Base-by-base conservation (phyloP, 2,329 filamentous ascomycete genomes). In the Juglanconis sp. region DNA sequence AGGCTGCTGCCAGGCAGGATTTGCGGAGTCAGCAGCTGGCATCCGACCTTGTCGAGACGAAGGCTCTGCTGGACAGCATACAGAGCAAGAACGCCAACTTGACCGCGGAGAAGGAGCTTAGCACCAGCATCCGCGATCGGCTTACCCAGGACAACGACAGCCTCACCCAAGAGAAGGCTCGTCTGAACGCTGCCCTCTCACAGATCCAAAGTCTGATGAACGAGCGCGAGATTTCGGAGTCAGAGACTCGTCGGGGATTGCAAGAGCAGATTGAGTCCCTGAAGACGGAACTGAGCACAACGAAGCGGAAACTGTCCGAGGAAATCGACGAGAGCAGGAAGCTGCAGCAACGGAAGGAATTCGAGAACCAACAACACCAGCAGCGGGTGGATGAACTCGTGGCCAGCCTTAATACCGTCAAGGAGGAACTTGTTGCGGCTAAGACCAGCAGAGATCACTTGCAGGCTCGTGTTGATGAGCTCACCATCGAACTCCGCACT, bases 371-470 rank as follows among this genome's bases (percentile, higher is more conserved):
- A 65, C 92, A 98, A 71, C 87, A 85, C 54, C 92, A 96, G 72
- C 95, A 92, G 74, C 87, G 93, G 55, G 95, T 98, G 63, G 94
- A 99, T 66, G 94, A 98, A 69, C 84, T 99, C 50, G 89, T 94
- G 64, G 81, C 87, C 36, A 94, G 86, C 68, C 79, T 97, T 46
- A 83, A 91, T 66, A 86, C 92, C 63, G 86, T 88, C 54, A 91
- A 94, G 49, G 93, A 98, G 73, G 92, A 97, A 67, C 84, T 96
- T 55, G 86, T 95, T 50, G 87, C 88, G 32, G 86, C 88, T 31
- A 96, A 96, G 79, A 96, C 94, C 1, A 90, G 87, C 51, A 87
- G 90, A 52, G 94, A 98, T 72, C 91, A 97, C 71, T 81, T 99
- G 2, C 93, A 98, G 72, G 85, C 88, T 38, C 86, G 93, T 60